Evolutionary conservation across 192 early-diverging fungal genomes (phyloP), one percentile per base, ranked within the genome.

Genomic region (Umbelopsis isabellina): DNA sequence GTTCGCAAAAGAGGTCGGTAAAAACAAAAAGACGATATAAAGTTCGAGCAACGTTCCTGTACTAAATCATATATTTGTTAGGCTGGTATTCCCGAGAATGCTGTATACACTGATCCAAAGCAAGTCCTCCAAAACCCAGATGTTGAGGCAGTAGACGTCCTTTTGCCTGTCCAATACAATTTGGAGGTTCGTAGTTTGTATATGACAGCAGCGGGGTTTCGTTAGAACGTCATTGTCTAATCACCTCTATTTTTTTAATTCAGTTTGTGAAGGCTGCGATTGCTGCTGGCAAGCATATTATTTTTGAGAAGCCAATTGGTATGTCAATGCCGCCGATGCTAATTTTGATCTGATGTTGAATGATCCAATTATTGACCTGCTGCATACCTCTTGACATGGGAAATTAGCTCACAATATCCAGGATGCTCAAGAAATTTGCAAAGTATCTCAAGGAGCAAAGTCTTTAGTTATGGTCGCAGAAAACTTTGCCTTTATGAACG

Each of bases 221-320:
- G 5, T 35, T 13, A 61, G 55, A 35, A 27, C 15, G 55, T 61
- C 30, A 61, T 61, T 61, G 55, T 61, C 27, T 61, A n/a, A 61
- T n/a, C 27, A 35, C 13, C 18, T 61, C 8, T 21, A 8, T 25
- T 35, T 33, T 8, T 23, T 21, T 4, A 25, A 12, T 30, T 12
- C 50, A 75, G 74, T 73, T 75, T n/a, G 58, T 75, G 3, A 70
- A 80, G 50, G 73, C 74, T 44, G 73, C 74, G 4, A 66, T 75
- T 27, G 70, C 70, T 22, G 73, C 73, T 12, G 66, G 71, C 8
- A 80, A 80, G 30, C 72, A 80, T 58, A 50, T 75, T 21, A 50
- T 80, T 30, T 69, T 80, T 51, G 78, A 80, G 44, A 80, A 80
- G 71, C 78, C 78, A 15, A 80, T 75, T n/a, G 78, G 73, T 75